Conservation (phyloP, 2,329 filamentous ascomycete species). For the Hymenoscyphus linearis region DNA sequence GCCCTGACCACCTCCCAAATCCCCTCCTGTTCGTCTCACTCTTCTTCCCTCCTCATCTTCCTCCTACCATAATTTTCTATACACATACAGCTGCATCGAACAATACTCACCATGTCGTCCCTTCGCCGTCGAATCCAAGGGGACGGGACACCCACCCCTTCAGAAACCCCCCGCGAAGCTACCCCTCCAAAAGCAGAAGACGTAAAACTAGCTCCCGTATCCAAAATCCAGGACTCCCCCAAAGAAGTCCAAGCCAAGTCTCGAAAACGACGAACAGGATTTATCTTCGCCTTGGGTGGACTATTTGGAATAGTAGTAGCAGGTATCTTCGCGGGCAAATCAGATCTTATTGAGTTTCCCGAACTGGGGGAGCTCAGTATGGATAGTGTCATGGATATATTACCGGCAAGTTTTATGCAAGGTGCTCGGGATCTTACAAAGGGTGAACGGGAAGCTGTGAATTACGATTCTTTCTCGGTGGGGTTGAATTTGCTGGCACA, state of each 20-base stretch:
- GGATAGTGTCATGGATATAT: slow-evolving; percentile 78
- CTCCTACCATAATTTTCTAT: background rate
- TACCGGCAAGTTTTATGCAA: slow-evolving; percentile 78
- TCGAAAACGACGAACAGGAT: slow-evolving; percentile 59
- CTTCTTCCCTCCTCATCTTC: background rate
- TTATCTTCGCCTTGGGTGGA: slow-evolving; percentile 83
- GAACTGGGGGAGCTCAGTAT: slow-evolving; percentile 69
- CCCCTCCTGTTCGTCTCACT: background rate
- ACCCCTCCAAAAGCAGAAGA: slow-evolving; percentile 34
- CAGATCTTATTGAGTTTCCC: slow-evolving; percentile 80
- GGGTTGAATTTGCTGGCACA: slow-evolving; percentile 77
- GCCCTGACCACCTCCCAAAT: background rate
- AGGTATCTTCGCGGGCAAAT: slow-evolving; percentile 82
- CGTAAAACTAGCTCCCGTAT: slow-evolving; percentile 45
- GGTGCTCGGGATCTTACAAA: slow-evolving; percentile 84
- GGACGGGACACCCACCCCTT: slow-evolving; percentile 6
- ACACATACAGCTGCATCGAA: background rate
- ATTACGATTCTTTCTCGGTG: slow-evolving; percentile 90
- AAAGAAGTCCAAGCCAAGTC: slow-evolving; percentile 22
- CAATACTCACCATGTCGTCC: slow-evolving; percentile 13
- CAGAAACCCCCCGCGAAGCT: slow-evolving; percentile 12
- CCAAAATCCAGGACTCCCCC: slow-evolving; percentile 35
- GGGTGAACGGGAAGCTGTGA: slow-evolving; percentile 80
- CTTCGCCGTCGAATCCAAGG: slow-evolving; percentile 25
- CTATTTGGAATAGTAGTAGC: slow-evolving; percentile 87